Evolutionary conservation across 768 basidiomycete genomes (phyloP).

Genomic region (Aureoboletus auriporus): DNA sequence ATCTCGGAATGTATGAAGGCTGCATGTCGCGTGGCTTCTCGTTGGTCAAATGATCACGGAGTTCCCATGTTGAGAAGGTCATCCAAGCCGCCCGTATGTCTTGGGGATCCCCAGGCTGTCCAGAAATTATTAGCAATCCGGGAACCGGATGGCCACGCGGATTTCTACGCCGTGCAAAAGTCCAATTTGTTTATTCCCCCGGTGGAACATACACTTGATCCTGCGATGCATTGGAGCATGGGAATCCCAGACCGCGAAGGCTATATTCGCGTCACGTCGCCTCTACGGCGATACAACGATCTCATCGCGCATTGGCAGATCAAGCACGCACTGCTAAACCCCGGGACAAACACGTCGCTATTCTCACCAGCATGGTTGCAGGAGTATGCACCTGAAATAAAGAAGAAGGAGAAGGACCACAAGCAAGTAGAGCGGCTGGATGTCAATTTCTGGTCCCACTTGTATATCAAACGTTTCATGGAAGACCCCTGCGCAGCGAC

Average conservation of each 20-base stretch:
- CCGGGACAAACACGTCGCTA: constrained; percentile 30
- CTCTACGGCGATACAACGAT: constrained; percentile 82
- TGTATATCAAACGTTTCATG: constrained; percentile 38
- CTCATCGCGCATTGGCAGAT: constrained; percentile 91
- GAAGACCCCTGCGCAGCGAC: constrained; percentile 18
- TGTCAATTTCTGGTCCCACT: constrained; percentile 37
- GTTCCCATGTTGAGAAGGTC: constrained; percentile 65
- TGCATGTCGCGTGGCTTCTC: constrained; percentile 72
- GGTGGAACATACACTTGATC: constrained; percentile 46
- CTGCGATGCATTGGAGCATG: constrained; percentile 62
- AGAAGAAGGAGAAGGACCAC: constrained; percentile 32
- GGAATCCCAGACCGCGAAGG: constrained; percentile 73
- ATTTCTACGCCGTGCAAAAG: constrained; percentile 33
- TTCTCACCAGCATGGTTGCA: constrained; percentile 48
- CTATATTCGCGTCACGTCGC: constrained; percentile 81
- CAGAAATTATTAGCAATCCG: constrained; percentile 49
- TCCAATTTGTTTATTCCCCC: constrained; percentile 32
- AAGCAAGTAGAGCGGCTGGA: constrained; percentile 32
- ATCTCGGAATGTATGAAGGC: constrained; percentile 83
- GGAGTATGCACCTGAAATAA: constrained; percentile 37
- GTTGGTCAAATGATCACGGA: constrained; percentile 55
- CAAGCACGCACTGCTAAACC: constrained; percentile 62
- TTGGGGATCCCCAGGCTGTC: constrained; percentile 30
- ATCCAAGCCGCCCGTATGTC: constrained; percentile 29
- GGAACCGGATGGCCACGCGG: constrained; percentile 41